Base-by-base conservation (phyloP, 2,329 filamentous ascomycete genomes). In the Alternaria burnsii region DNA sequence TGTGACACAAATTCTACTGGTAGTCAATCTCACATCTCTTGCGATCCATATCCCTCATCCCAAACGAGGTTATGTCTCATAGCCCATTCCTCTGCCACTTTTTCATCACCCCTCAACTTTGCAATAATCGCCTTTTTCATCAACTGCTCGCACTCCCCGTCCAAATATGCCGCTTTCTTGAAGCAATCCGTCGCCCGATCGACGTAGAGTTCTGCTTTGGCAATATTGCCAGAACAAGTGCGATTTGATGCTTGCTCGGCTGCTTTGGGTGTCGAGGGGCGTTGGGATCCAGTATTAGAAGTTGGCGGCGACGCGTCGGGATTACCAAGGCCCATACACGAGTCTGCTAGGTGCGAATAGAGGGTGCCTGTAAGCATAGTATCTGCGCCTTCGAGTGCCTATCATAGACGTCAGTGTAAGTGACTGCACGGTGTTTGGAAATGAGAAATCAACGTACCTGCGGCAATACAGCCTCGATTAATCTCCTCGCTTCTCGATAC, bases 81-180 rank as follows among this genome's bases (percentile, higher is more conserved):
- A 26, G 76, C 76, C 74, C 74, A 78, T 44, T 78, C 76, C 55
- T 76, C 75, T 2, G 76, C 74, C 43, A 77, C 42, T 58, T 69
- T 72, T 52, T 76, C 74, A 44, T 78, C 72, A 1, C 75, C 91
- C 8, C 86, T 83, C 47, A 90, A 81, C 76, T 89, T 88, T 82
- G 92, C 91, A 52, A 96, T 85, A 52, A 88, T 88, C 4, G 91
- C 90, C 79, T 92, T 94, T 82, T 95, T 95, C 20, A 90, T 89
- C 80, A 94, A 86, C 82, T 91, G 88, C 77, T 93, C 90, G 71
- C 91, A 89, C 78, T 92, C 89, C 55, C 88, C 88, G n/a, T 82
- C 80, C 14, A 89, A 80, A 73, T 91, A 91, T 73, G 91, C 88
- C 14, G 92, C 82, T 47, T 82, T 84, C 42, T 88, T 86, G 74